Conservation (phyloP, 1,139 yeast species). For the Meyerozyma athensensis region DNA sequence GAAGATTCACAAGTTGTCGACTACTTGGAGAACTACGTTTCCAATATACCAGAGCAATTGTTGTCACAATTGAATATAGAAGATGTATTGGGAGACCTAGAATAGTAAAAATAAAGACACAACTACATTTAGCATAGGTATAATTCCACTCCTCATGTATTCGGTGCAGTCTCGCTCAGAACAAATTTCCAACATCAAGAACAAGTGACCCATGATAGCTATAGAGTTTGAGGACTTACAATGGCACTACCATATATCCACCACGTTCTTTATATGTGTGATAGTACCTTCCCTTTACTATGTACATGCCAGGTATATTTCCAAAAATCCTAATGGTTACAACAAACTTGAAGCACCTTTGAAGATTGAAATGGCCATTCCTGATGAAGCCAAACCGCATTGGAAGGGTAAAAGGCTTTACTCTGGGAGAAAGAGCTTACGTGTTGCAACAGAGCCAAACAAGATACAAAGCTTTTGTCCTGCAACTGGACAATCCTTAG, state of each 20-base stretch:
- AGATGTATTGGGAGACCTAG: background rate
- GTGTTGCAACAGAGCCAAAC: slow-evolving; percentile 54
- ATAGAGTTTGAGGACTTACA: slow-evolving; percentile 42
- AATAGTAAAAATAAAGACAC: background rate
- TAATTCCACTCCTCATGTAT: background rate
- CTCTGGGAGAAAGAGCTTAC: slow-evolving; percentile 48
- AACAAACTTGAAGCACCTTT: slow-evolving; percentile 42
- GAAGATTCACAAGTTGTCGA: slow-evolving; percentile 15
- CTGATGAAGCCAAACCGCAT: slow-evolving; percentile 82
- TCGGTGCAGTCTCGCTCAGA: slow-evolving; percentile 2
- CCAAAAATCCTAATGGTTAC: slow-evolving; percentile 37
- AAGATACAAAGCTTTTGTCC: slow-evolving; percentile 87
- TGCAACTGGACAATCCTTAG: slow-evolving; percentile 88
- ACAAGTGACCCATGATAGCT: slow-evolving; percentile 40
- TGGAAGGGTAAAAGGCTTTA: slow-evolving; percentile 86
- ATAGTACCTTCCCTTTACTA: slow-evolving; percentile 37
- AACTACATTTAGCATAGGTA: background rate
- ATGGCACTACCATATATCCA: slow-evolving; percentile 47
- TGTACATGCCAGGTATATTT: slow-evolving; percentile 34
- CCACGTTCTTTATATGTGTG: slow-evolving; percentile 41
- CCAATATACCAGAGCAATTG: slow-evolving; percentile 1
- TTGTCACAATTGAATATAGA: background rate
- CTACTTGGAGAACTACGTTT: slow-evolving; percentile 1
- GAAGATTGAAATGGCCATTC: slow-evolving; percentile 56
- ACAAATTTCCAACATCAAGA: background rate